These are phyloP conservation scores for Glycine tomentella DNA, from an alignment of 306 rosid species.

Conservation along the genomic window DNA sequence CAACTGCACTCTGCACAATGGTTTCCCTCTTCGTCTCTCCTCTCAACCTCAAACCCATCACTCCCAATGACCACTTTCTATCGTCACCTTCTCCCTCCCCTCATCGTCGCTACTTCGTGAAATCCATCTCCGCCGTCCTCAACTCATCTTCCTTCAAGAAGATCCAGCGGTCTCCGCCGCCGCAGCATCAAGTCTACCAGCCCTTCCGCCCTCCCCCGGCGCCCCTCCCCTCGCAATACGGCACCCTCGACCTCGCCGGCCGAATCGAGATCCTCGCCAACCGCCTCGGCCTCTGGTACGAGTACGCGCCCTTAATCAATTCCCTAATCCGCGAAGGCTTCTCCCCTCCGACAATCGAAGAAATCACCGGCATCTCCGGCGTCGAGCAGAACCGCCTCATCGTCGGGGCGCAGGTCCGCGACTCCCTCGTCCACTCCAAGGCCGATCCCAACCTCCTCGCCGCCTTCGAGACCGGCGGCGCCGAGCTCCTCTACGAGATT, in stretches of 20 bases:
- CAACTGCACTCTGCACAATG: slow-evolving; percentile 30
- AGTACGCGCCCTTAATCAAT: slow-evolving; percentile 77
- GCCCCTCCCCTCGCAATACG: slow-evolving; percentile 56
- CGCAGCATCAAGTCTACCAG: slow-evolving; percentile 67
- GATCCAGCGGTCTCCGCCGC: background rate
- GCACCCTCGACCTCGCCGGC: slow-evolving; percentile 59
- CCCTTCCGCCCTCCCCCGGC: slow-evolving; percentile 89
- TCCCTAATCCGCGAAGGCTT: slow-evolving; percentile 76
- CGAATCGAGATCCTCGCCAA: slow-evolving; percentile 67
- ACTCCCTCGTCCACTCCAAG: slow-evolving; percentile 62
- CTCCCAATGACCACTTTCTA: background rate
- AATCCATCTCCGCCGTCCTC: slow-evolving; percentile 33
- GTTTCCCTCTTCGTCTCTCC: background rate
- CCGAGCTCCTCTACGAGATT: slow-evolving; percentile 74
- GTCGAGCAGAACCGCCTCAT: slow-evolving; percentile 79
- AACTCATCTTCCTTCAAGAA: slow-evolving; percentile 6
- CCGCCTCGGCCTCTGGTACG: slow-evolving; percentile 87
- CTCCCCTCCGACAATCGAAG: slow-evolving; percentile 72
- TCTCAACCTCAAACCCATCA: slow-evolving; percentile 4
- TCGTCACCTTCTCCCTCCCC: background rate
- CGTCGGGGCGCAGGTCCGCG: slow-evolving; percentile 80
- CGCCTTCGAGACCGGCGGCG: slow-evolving; percentile 69
- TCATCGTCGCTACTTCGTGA: background rate
- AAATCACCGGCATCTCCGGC: slow-evolving; percentile 72
- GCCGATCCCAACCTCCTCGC: slow-evolving; percentile 57